phyloP scores from a whole-genome alignment of 805 yeast genomes.

The Torulaspora gathmanii region DNA sequence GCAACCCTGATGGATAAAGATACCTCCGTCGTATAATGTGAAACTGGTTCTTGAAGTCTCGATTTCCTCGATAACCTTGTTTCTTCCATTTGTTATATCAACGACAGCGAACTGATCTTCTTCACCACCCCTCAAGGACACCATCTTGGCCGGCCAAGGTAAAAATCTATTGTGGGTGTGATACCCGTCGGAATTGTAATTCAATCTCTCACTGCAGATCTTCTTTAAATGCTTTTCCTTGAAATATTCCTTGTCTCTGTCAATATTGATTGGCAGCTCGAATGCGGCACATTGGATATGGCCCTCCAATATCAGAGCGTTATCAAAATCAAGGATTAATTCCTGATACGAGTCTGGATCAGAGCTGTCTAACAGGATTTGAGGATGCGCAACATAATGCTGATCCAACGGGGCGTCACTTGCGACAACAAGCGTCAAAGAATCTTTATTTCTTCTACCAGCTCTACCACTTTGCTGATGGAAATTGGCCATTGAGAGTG shows the following conservation, averaged over 20 bases:
- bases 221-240: conserved; percentile 29
- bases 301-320: conserved; percentile 60
- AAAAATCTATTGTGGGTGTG: conserved; percentile 55
- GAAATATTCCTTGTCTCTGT: conserved; percentile 56
- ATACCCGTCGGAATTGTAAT: conserved; percentile 43
- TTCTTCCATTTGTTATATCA: conserved; percentile 74
- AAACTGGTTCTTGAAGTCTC: conserved; percentile 87
- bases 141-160: conserved; percentile 77
- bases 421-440: conserved; percentile 79
- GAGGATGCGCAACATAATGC: conserved; percentile 60
- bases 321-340: conserved; percentile 55
- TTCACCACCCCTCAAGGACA: conserved; percentile 78
- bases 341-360: conserved; percentile 58
- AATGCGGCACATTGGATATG: conserved; percentile 95
- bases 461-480: conserved; percentile 98
- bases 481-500: conserved; percentile 76
- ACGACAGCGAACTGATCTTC: conserved; percentile 83
- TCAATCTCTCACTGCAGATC: conserved; percentile 40
- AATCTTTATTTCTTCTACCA: conserved; percentile 82
- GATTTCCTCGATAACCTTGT: conserved; percentile 77
- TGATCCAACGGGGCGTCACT: conserved; percentile 83
- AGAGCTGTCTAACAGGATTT: conserved; percentile 26
- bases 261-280: conserved; percentile 62
- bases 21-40: conserved; percentile 88
- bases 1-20: conserved; percentile 88